Conservation (phyloP, 129 eudicot species). For the Flaveria robusta region DNA sequence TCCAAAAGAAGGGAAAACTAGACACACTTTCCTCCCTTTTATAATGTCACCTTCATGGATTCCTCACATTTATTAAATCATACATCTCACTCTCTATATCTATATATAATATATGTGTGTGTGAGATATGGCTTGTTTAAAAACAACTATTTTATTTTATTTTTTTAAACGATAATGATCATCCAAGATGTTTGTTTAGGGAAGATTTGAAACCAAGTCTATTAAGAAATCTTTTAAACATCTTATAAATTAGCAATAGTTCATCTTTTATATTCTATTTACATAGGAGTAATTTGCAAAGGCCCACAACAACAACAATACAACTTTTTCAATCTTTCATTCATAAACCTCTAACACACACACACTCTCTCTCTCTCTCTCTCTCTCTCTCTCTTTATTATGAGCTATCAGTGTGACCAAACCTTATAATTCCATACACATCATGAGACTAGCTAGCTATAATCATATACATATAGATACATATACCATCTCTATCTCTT, state of each 20-base stretch:
- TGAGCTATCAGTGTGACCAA: slow-evolving; percentile 35
- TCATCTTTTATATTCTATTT: slow-evolving; percentile 31
- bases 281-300: slow-evolving; percentile 24
- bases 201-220: too few relatives aligned
- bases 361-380: background rate
- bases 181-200: too few relatives aligned
- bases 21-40: slow-evolving; percentile 55
- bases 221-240: too few relatives aligned
- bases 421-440: slow-evolving; percentile 42
- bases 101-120: background rate
- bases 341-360: slow-evolving; percentile 20
- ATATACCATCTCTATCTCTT: slow-evolving; percentile 16
- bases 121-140: background rate
- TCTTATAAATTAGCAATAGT: too few relatives aligned
- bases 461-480: background rate
- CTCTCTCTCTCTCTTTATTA: slow-evolving; percentile 2
- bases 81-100: slow-evolving; percentile 6
- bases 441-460: slow-evolving; percentile 26
- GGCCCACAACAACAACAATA: slow-evolving; percentile 34
- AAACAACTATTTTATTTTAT: too few relatives aligned
- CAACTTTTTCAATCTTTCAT: slow-evolving; percentile 33
- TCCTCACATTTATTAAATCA: slow-evolving; percentile 7
- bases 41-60: slow-evolving; percentile 57
- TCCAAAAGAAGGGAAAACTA: slow-evolving; percentile 43
- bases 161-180: too few relatives aligned